Evolutionary conservation across 31 red algal species (phyloP), one percentile per base, ranked within the genome.

Genomic region (Porphyra umbilicalis): DNA sequence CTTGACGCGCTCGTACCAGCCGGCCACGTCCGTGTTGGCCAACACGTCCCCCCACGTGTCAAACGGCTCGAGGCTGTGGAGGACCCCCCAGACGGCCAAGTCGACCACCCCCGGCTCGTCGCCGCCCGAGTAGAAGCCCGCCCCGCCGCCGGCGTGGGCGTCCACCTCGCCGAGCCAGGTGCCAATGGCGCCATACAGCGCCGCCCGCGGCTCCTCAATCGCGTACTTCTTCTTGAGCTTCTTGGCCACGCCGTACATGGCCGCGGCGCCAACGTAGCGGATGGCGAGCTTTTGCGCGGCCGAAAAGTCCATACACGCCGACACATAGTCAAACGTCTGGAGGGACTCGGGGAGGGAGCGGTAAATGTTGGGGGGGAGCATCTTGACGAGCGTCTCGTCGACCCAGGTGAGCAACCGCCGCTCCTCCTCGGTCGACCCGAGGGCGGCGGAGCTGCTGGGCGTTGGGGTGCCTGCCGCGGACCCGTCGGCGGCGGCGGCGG

Each of bases 311-410:
- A 77, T 83, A 76, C 92, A 86, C 30, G 93, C 88, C 8, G 90
- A 44, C 39, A 99, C 90, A 39, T 99, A 99, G 34, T 96, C 89
- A 85, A 99, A 99, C 75, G 94, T 94, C 68, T 94, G 87, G 32
- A 96, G 80, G 32, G 92, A 90, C 80, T 99, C 97, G 8, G 35
- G 35, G 34, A 81, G 79, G 32, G 97, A 92, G 34, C 94, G 85
- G 82, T 96, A 99, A n/a, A 99, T 99, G 77, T 99, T 99, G 31
- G 97, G 97, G 32, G 94, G 89, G 20, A 99, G 79, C 31, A 96
- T 75, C 71, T 96, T 88, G 32, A 94, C 85, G 39, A 99, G 81
- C 77, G 77, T 75, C 77, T 93, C 91, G 83, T 99, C 94, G 10
- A 96, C 78, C 94, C 94, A 99, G 36, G 68, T 77, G 34, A 99